A percentile compares a stretch with the other conserved stretches of the same genome.
Conservation (phyloP, 78 protist genomes). For the Paratrimastix pyriformis region DNA sequence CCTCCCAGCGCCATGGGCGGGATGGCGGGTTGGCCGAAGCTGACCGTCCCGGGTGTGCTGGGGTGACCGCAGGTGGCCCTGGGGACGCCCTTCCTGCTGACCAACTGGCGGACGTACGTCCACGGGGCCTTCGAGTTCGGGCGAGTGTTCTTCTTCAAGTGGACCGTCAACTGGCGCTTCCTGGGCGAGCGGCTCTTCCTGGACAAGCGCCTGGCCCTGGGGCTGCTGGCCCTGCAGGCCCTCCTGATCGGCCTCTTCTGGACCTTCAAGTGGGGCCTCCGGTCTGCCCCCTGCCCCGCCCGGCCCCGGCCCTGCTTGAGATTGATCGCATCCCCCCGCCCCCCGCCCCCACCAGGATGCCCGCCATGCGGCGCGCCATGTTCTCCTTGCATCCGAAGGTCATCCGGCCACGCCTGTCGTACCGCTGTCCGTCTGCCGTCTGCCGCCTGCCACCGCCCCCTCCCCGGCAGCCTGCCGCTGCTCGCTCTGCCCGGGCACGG, state of each 20-base stretch:
- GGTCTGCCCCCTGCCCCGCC: not conserved
- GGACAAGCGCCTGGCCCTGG: slow-evolving; percentile 22
- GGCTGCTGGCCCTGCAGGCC: slow-evolving; percentile 44
- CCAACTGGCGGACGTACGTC: slow-evolving; percentile 43
- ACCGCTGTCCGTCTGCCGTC: too few relatives aligned
- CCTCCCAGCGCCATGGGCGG: too few relatives aligned
- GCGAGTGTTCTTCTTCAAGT: slow-evolving; percentile 50
- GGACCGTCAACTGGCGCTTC: slow-evolving; percentile 81
- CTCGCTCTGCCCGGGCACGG: too few relatives aligned
- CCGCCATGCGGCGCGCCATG: too few relatives aligned
- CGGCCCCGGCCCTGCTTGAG: too few relatives aligned
- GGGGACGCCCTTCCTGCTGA: slow-evolving; percentile 63
- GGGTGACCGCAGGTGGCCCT: slow-evolving; percentile 27
- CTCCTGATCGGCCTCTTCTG: slow-evolving; percentile 27
- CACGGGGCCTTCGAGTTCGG: slow-evolving; percentile 56
- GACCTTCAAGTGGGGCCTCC: slow-evolving; percentile 6
- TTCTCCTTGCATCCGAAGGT: too few relatives aligned
- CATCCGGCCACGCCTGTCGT: too few relatives aligned
- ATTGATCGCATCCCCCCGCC: too few relatives aligned
- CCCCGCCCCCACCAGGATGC: too few relatives aligned
- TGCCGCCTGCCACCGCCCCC: too few relatives aligned
- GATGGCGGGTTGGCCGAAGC: too few relatives aligned
- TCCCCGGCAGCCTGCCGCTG: too few relatives aligned
- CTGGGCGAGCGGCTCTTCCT: slow-evolving; percentile 47
- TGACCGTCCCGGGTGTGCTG: not conserved